Evolutionary conservation across 176 grass and related monocot genomes (phyloP), one percentile per base, ranked within the genome.

Genomic region (Carex cristatella): DNA sequence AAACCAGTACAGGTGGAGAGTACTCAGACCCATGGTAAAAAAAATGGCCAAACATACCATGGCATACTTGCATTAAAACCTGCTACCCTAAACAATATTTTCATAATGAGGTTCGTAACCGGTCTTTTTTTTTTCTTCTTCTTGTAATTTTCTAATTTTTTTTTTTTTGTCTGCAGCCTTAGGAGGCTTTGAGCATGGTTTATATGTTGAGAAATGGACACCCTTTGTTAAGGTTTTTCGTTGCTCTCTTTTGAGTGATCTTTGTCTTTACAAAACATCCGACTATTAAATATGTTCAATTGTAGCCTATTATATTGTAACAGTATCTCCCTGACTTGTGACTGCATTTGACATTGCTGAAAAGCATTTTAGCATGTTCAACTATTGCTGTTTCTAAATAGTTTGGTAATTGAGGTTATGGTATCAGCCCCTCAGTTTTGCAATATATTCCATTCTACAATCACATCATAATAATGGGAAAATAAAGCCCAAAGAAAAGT

Each of bases 121-220:
- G 30, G 46, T 18, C 23, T 76, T 53, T 51, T 14, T 12, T 54
- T 5, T 18, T 31, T 32, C 31, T 16, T 15, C 27, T 6, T 54
- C 19, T 14, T 33, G 19, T 57, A 33, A 1, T 79, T 30, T 44
- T 35, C 42, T 79, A 32, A 78, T 79, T 79, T 58, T 23, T 10
- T 82, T 76, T 33, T 84, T 62, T 11, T 63, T 86, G n/a, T 51
- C 74, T 80, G 40, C 73, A 99, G 96, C 88, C 0, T 64, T 99
- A 27, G 96, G 93, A 88, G 91, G 93, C 51, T 95, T 92, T 89
- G 88, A 90, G 33, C 91, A 89, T 83, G 93, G 96, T 5, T 87
- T 99, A 85, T 99, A 99, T 84, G 93, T 94, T 73, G 93, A 95
- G 90, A 90, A 87, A 62, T 98, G 88, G 88, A 94, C 93, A n/a